Base-by-base conservation (phyloP, 371 early-diverging fungal species). In the Zychaea mexicana region DNA sequence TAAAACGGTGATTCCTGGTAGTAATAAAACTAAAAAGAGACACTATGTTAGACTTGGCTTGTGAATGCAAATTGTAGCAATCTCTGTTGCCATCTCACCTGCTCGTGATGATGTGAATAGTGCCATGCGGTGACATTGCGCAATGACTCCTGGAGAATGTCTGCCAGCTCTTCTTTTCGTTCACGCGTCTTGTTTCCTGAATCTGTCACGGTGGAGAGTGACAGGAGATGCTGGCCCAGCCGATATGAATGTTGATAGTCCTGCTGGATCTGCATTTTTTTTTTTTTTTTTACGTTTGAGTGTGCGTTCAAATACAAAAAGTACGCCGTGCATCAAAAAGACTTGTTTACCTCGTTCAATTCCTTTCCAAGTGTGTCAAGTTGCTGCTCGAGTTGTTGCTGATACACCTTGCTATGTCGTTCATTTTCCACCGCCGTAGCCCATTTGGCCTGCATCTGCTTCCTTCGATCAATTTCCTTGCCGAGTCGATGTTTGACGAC, bases 401-500 rank as follows among this genome's bases (percentile, higher is more conserved):
- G 61, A 8, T 22, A 9, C 15, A 30, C 39, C 19, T 26, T 24
- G 21, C 24, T 17, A 12, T 24, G 39, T 22, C 36, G 52, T 42
- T 63, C 63, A 17, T 57, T 47, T 15, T 61, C 52, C 15, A 39
- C 26, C 15, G 49, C 52, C 27, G 19, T 63, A 15, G 39, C 45
- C 12, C 67, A 53, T 6, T 28, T 31, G 3, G 54, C 47, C 32
- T 74, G 72, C 19, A 67, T 46, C 31, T 60, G 64, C 21, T 73
- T 72, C 30, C 74, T 53, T 33, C 69, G 49, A 5, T 70, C 49
- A n/a, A 72, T 79, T 52, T 79, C 79, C 24, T 71, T 65, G 1
- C 70, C 72, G 13, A 79, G 65, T 6, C 76, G 63, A 36, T 70
- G 74, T 47, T 79, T 76, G 2, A 79, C 61, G 2, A 79, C 76